A percentile compares a stretch with the other conserved stretches of the same genome.
Evolutionary conservation across 2,329 filamentous ascomycete species (phyloP).

Genomic region (Aspergillus sp.): DNA sequence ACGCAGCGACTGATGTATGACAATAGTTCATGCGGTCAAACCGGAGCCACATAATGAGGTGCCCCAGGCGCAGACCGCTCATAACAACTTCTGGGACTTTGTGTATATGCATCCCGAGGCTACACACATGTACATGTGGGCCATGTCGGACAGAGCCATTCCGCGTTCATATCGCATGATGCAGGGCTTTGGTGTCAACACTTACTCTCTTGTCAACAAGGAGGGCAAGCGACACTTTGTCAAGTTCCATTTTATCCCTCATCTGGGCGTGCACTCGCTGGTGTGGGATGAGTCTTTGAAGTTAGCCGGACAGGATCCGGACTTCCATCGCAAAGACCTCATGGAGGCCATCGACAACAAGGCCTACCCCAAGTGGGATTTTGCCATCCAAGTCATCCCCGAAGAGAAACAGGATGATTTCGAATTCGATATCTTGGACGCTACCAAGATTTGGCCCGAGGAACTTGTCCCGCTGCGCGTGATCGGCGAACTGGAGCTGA

Average conservation of each 20-base stretch:
- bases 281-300: constrained; percentile 70
- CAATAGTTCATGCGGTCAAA: constrained; percentile 57
- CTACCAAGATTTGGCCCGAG: constrained; percentile 84
- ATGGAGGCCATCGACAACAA: constrained; percentile 73
- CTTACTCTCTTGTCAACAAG: constrained; percentile 33
- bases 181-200: constrained; percentile 40
- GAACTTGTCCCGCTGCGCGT: constrained; percentile 72
- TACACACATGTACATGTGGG: constrained; percentile 36
- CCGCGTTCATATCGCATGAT: constrained; percentile 38
- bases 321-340: constrained; percentile 79
- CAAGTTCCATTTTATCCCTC: constrained; percentile 36
- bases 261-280: constrained; percentile 35
- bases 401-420: constrained; percentile 73
- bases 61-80: constrained; percentile 50
- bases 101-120: constrained; percentile 33
- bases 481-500: constrained; percentile 76
- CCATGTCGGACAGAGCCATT: constrained; percentile 38
- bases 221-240: constrained; percentile 35
- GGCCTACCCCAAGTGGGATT: constrained; percentile 73
- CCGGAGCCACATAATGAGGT: constrained; percentile 42
- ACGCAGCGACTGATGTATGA: constrained; percentile 48
- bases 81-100: constrained; percentile 55
- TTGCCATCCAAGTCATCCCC: constrained; percentile 75
- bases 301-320: constrained; percentile 70
- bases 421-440: constrained; percentile 81